phyloP scores from a whole-genome alignment of 2,329 filamentous ascomycete genomes.

The Penicillium sp. region DNA sequence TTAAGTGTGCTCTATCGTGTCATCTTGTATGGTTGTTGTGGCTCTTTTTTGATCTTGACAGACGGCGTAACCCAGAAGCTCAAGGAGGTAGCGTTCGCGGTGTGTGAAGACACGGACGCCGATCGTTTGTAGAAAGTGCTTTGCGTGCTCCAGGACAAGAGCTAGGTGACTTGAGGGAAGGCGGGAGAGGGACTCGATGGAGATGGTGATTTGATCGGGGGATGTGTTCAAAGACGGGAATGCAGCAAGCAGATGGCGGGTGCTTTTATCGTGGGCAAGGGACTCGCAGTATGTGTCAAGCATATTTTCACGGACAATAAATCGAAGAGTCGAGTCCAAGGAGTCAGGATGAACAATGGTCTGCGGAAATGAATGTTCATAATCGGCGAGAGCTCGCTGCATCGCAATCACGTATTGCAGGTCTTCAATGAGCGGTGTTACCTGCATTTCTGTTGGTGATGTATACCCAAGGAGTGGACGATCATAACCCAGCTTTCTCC shows the following conservation, averaged over 20 bases:
- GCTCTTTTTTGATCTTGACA: slow-evolving; percentile 19
- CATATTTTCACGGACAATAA: slow-evolving; percentile 28
- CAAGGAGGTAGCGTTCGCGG: slow-evolving; percentile 25
- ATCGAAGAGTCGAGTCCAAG: slow-evolving; percentile 22
- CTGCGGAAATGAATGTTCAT: slow-evolving; percentile 3
- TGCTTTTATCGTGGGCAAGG: slow-evolving; percentile 20
- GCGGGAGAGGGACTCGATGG: slow-evolving; percentile 11
- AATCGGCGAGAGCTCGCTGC: slow-evolving; percentile 16
- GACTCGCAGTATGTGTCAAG: slow-evolving; percentile 29
- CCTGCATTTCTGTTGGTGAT: slow-evolving; percentile 7
- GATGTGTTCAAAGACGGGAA: not conserved
- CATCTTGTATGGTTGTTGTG: not conserved
- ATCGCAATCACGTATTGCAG: slow-evolving; percentile 27
- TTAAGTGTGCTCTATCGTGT: slow-evolving; percentile 2
- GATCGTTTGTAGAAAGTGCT: slow-evolving; percentile 13
- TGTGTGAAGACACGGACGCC: slow-evolving; percentile 19
- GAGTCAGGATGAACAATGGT: slow-evolving; percentile 11
- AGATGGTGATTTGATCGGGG: slow-evolving; percentile 14
- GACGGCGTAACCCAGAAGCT: slow-evolving; percentile 21
- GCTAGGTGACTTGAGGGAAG: not conserved
- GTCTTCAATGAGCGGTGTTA: slow-evolving; percentile 27
- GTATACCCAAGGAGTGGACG: slow-evolving; percentile 29
- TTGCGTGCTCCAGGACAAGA: slow-evolving; percentile 11
- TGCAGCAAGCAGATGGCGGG: slow-evolving; percentile 5
- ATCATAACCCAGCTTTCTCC: slow-evolving; percentile 49